Evolutionary conservation across 345 rosid species (phyloP).

Genomic region (Pugionium dolabratum): DNA sequence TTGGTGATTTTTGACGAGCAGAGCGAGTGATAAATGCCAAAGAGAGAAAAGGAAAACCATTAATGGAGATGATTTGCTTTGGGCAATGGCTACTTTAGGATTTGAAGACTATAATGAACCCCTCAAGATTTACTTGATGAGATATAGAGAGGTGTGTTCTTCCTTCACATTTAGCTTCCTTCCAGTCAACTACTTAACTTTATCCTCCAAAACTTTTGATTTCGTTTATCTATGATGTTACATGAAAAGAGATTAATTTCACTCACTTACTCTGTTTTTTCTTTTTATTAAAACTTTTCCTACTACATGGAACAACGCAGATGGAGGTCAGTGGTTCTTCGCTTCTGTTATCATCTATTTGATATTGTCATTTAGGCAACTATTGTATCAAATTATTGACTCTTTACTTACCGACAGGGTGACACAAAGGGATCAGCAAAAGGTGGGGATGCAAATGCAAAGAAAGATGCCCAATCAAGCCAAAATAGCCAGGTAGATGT

Average conservation of each 20-base stretch:
- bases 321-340: conserved; percentile 70
- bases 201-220: neutral
- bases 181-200: neutral
- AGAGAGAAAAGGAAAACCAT: conserved; percentile 96
- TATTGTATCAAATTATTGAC: conserved; percentile 12
- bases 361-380: neutral
- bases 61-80: conserved; percentile 92
- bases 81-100: conserved; percentile 97
- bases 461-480: conserved; percentile 55
- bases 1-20: conserved; percentile 36
- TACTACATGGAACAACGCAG: conserved; percentile 44
- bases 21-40: conserved; percentile 99
- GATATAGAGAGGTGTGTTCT: conserved; percentile 75
- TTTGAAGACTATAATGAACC: conserved; percentile 97
- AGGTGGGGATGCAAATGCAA: conserved; percentile 65
- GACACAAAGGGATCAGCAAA: conserved; percentile 78
- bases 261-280: conserved; percentile 28
- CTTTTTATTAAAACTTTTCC: conserved; percentile 2
- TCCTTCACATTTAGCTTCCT: neutral
- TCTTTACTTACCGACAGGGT: conserved; percentile 48
- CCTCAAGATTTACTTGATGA: conserved; percentile 67
- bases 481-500: conserved; percentile 57
- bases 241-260: neutral
- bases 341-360: neutral
- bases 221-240: neutral